These are phyloP conservation scores for Xerocomellus chrysenteron DNA, from an alignment of 768 basidiomycete species.

Conservation along the genomic window DNA sequence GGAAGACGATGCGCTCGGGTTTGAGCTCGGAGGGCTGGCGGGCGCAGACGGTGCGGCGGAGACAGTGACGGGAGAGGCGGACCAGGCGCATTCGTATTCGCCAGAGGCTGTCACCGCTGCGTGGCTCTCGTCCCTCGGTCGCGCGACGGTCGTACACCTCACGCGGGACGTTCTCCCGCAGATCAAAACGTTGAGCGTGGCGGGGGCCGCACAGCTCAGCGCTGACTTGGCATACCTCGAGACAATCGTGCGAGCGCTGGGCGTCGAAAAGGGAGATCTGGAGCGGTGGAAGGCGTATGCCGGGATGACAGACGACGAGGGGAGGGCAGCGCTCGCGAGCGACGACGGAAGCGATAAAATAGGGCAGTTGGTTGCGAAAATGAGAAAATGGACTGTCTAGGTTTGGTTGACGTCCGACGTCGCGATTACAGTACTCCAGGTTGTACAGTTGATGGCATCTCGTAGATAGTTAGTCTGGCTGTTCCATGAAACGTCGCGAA, in stretches of 20 bases:
- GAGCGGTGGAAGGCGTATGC: conserved; percentile 75
- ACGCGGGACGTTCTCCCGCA: conserved; percentile 68
- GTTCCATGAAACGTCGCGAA: background rate
- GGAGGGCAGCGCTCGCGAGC: conserved; percentile 18
- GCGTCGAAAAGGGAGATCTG: conserved; percentile 81
- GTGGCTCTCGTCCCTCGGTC: conserved; percentile 91
- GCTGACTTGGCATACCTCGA: conserved; percentile 88
- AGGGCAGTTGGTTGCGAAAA: conserved; percentile 25
- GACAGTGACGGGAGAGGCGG: conserved; percentile 2
- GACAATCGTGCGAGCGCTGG: conserved; percentile 87
- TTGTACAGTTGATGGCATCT: conserved; percentile 8
- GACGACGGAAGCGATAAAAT: conserved; percentile 23
- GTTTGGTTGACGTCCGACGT: background rate
- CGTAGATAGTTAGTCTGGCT: conserved; percentile 3
- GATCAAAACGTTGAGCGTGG: conserved; percentile 57
- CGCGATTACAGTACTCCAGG: background rate
- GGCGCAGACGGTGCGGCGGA: conserved; percentile 51
- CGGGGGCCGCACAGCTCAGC: conserved; percentile 79
- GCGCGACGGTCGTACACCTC: conserved; percentile 73
- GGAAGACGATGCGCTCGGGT: conserved; percentile 85
- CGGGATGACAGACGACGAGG: conserved; percentile 56
- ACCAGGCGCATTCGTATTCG: conserved; percentile 40
- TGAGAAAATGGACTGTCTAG: conserved; percentile 32
- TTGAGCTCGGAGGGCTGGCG: conserved; percentile 82
- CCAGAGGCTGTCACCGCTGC: conserved; percentile 84